Base-by-base conservation (phyloP, 2,329 filamentous ascomycete species). In the Ramularia endophylla region DNA sequence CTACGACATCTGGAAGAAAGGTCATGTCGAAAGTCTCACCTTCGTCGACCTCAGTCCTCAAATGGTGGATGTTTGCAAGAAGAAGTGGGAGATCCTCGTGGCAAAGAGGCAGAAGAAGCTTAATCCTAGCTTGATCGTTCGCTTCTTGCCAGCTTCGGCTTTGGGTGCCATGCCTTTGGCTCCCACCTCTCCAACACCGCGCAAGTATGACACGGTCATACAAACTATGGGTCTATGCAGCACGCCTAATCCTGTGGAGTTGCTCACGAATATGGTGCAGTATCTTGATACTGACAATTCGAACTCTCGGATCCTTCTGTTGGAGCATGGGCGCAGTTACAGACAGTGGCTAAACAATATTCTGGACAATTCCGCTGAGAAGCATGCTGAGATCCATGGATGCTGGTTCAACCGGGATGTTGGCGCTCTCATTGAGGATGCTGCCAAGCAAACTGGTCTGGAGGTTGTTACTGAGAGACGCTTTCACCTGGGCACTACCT, bases 331-430 rank as follows among this genome's bases (percentile, higher is more conserved):
- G n/a, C 64, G 66, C 41, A 67, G 65, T 50, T 61, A 71, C 46
- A 66, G 66, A 46, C 49, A 62, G 7, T 73, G 71, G 71, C 50
- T 73, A 47, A 73, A 74, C 55, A 56, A 52, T 8, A 52, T 71
- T 27, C 54, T 74, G 38, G 70, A 73, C 50, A 63, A 63, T 39
- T 57, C 65, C 8, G 71, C 71, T 13, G 59, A 67, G 28, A 64
- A 62, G 43, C 71, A 73, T 49, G 71, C 71, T 1, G 65, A 71
- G 36, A 60, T 65, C 33, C 67, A 72, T 46, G 71, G 71, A 13
- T 74, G 71, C 50, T 74, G 70, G 69, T 73, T 66, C 65, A 73
- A 74, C 49, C 70, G 70, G 47, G 71, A 74, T 40, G 71, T 74
- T 48, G 69, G 65, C 6, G 61, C 59, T 41, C 66, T 74, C 40